Evolutionary conservation across 169 alveolate genomes (phyloP).

Genomic region (Plasmodium gaboni): DNA sequence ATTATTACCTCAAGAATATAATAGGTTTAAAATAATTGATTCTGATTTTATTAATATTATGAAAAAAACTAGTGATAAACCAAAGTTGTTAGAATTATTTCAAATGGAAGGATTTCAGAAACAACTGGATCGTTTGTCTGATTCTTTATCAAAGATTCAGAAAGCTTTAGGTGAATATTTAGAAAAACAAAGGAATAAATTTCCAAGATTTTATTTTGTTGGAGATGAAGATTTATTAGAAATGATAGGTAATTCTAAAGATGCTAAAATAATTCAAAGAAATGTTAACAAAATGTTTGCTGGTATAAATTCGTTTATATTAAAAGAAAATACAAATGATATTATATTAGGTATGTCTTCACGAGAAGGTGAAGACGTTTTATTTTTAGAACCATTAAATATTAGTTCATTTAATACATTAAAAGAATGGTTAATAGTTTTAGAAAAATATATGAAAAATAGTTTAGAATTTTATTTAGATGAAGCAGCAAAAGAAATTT

Average conservation of each 20-base stretch:
- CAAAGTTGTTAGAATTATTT: constrained; percentile 89
- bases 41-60: constrained; percentile 93
- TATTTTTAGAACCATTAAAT: constrained; percentile 85
- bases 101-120: constrained; percentile 93
- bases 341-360: constrained; percentile 90
- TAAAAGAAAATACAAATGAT: constrained; percentile 87
- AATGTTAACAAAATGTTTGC: constrained; percentile 98
- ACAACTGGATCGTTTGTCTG: constrained; percentile 94
- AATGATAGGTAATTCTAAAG: constrained; percentile 98
- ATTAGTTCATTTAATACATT: constrained; percentile 90
- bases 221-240: constrained; percentile 99
- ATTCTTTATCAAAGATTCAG: constrained; percentile 94
- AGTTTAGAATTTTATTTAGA: constrained; percentile 90
- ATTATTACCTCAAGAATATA: constrained; percentile 95
- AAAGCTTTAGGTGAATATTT: constrained; percentile 97
- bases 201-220: constrained; percentile 98
- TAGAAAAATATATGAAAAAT: constrained; percentile 87
- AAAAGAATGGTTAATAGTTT: constrained; percentile 92
- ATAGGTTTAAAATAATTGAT: constrained; percentile 95
- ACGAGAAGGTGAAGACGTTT: constrained; percentile 92
- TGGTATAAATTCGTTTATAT: constrained; percentile 93
- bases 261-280: constrained; percentile 94
- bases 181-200: constrained; percentile 97
- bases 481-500: constrained; percentile 86
- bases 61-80: constrained; percentile 94